Evolutionary conservation across 495 filamentous ascomycete species (phyloP), one percentile per base, ranked within the genome.

Genomic region (Jackrogersella multiformis): DNA sequence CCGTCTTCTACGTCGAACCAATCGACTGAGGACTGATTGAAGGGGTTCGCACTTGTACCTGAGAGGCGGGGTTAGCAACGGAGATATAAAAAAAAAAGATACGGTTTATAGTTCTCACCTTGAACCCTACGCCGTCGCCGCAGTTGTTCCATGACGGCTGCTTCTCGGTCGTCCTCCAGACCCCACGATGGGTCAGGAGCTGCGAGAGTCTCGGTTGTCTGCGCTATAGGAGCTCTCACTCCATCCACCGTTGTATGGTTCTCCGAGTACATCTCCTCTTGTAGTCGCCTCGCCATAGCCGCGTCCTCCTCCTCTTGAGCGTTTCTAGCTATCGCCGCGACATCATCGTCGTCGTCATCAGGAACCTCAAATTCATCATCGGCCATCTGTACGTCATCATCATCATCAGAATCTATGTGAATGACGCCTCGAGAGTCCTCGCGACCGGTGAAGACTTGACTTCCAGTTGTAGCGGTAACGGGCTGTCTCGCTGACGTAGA

Each of bases 121-220:
- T 75, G 51, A 56, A 77, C 73, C 64, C 77, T 76, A 34, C 82
- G 83, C 57, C 88, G 82, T 58, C 81, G 76, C 52, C 85, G 82
- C 56, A 94, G 68, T 73, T 93, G 90, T 56, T 89, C 86, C 48
- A 89, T 71, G 6, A 94, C 79, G 58, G 87, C 84, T 30, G 85
- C 82, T 53, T 87, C 86, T 39, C 84, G 83, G 61, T 87, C 84
- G 52, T 75, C 78, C 58, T 89, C 86, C 30, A 82, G 75, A 12
- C 78, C 85, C 78, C 64, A 71, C 13, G 65, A 61, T 7, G 54
- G 68, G 32, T 66, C 64, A 12, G 90, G 91, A 2, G 89, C 94
- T 28, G 97, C 89, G 38, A 99, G 85, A 0, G 92, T 97, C 78
- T 98, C 96, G 16, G 91, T 95, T 13, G 89, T 96, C 61, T 93